Base-by-base conservation (phyloP, 371 early-diverging fungal genomes). In the Apophysomyces ossiformis region DNA sequence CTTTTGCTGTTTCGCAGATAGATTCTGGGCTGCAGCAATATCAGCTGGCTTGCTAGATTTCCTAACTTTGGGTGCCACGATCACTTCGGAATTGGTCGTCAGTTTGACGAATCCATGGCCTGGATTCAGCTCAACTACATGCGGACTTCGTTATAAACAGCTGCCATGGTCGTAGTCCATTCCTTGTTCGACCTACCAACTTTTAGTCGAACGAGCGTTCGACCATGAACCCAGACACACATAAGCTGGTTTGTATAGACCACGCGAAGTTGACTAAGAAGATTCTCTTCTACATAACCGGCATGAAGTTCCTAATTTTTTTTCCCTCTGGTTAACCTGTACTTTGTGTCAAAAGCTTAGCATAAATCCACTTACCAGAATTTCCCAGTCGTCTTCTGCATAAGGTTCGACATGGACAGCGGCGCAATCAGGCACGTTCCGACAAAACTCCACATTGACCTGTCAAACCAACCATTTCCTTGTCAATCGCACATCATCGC, bases 351-450 rank as follows among this genome's bases (percentile, higher is more conserved):
- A 2, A 26, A 26, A 26, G 2, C 32, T 26, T 26, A 2, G 32
- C 32, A 26, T 26, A 26, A 2, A 26, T 58, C 16, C n/a, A 58
- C 68, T 60, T 83, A 90, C 92, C 73, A 95, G 58, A 44, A 94
- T 92, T 69, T 95, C 94, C 94, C 94, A 95, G 70, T 95, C 96
- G 59, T 94, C 94, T 57, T 84, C 86, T 0, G 92, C 84, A 62
- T 84, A 70, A 4, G 95, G 95, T 47, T 91, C 93, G 2, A 94
- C 93, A 65, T 89, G 76, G 1, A 95, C 91, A 5, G 89, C 82
- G 7, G 77, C 65, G 7, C 90, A 91, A 21, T 79, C 78, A 26
- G 85, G 82, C 6, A 86, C 80, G 61, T 85, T 79, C 62, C 83
- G 81, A 56, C 85, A 78, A 70, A 92, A 87, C 41, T 85, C 88